These are phyloP conservation scores for Lecanoromycetidae sp. DNA, from an alignment of 2,329 filamentous ascomycete species.

Conservation along the genomic window DNA sequence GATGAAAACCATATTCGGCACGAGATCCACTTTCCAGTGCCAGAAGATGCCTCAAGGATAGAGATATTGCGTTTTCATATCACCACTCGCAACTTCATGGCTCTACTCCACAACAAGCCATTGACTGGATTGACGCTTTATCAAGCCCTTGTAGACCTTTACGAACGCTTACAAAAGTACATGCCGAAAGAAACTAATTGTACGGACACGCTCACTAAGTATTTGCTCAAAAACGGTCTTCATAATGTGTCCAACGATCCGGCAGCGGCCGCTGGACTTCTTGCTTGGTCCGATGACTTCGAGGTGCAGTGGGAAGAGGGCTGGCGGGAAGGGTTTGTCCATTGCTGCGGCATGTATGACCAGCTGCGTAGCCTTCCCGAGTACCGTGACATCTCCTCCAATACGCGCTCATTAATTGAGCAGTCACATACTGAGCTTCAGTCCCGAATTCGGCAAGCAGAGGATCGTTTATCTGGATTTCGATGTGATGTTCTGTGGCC, in stretches of 20 bases:
- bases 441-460: constrained; percentile 48
- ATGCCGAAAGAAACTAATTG: constrained; percentile 29
- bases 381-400: constrained; percentile 29
- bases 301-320: constrained; percentile 46
- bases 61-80: constrained; percentile 35
- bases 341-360: constrained; percentile 67
- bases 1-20: constrained; percentile 3
- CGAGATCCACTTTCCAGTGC: constrained; percentile 10
- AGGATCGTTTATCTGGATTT: constrained; percentile 47
- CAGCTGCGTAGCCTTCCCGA: constrained; percentile 28
- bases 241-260: constrained; percentile 49
- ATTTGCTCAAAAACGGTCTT: constrained; percentile 38
- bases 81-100: constrained; percentile 62
- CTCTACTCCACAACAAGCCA: constrained; percentile 52
- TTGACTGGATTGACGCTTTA: constrained; percentile 58
- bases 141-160: constrained; percentile 48
- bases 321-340: constrained; percentile 61
- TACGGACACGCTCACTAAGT: background rate
- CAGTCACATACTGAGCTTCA: constrained; percentile 50
- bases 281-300: constrained; percentile 52
- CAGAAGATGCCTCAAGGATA: constrained; percentile 6
- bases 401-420: constrained; percentile 50
- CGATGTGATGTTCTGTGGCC: constrained; percentile 51
- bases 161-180: constrained; percentile 53
- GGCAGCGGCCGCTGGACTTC: constrained; percentile 53